These are phyloP conservation scores for Arachis hypogaea DNA, from an alignment of 306 rosid species.

Conservation along the genomic window DNA sequence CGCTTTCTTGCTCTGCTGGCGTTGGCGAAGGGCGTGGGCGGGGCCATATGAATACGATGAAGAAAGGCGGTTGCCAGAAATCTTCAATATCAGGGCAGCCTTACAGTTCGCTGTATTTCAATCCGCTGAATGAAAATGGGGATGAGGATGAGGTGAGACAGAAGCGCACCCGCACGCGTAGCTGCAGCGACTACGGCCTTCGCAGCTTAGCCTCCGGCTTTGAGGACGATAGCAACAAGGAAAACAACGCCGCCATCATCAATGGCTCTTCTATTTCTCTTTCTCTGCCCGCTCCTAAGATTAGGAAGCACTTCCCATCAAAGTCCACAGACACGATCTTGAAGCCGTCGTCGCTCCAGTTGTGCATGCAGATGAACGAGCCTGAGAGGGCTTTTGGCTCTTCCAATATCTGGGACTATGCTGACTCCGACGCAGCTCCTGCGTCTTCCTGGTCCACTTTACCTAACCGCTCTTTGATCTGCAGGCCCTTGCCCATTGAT, in stretches of 20 bases:
- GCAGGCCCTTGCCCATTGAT: slow-evolving; percentile 85
- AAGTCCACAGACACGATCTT: slow-evolving; percentile 59
- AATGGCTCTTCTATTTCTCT: slow-evolving; percentile 23
- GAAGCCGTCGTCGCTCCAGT: slow-evolving; percentile 73
- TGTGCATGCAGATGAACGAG: slow-evolving; percentile 78
- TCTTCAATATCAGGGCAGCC: slow-evolving; percentile 36
- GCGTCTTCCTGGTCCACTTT: slow-evolving; percentile 97
- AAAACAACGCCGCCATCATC: slow-evolving; percentile 48
- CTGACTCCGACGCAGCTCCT: slow-evolving; percentile 92
- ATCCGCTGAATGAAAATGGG: slow-evolving; percentile 48
- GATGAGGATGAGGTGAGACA: slow-evolving; percentile 43
- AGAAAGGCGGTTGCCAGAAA: slow-evolving; percentile 18
- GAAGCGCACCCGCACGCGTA: slow-evolving; percentile 77
- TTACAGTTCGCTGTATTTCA: slow-evolving; percentile 55
- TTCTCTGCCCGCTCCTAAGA: slow-evolving; percentile 37
- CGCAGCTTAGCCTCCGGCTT: slow-evolving; percentile 19
- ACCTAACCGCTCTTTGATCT: slow-evolving; percentile 83
- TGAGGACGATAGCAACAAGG: slow-evolving; percentile 50
- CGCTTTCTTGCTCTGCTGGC: background rate
- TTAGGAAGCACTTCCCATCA: slow-evolving; percentile 45
- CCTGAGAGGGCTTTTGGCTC: slow-evolving; percentile 58
- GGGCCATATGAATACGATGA: slow-evolving; percentile 12
- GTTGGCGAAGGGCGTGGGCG: too few relatives aligned
- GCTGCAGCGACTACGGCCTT: slow-evolving; percentile 55
- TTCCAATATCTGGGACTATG: slow-evolving; percentile 80